Base-by-base conservation (phyloP, 257 asterid species). In the Rehmannia glutinosa region DNA sequence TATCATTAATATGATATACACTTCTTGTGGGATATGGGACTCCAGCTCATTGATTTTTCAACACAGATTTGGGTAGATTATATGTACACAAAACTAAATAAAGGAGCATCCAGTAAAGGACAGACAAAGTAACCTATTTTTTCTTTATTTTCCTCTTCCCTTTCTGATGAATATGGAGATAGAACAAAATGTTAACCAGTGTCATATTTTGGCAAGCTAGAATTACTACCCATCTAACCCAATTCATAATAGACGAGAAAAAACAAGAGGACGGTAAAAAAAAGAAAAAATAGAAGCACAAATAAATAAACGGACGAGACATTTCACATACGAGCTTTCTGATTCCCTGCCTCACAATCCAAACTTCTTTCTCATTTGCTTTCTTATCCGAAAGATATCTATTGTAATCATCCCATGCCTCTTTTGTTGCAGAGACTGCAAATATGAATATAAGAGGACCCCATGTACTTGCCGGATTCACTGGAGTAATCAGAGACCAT, bases 391-490 rank as follows among this genome's bases (percentile, higher is more conserved):
- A 94, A 75, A 88, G 91, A 78, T 83, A 88, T 82, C 99, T 84
- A 68, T 91, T 83, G 81, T 94, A 91, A 84, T 94, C 99, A 80
- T 94, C 99, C 97, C 99, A 94, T 20, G 96, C 99, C 86, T 94
- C 99, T 84, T 94, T 94, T 39, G 91, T 73, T 39, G 99, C 97
- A 11, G 99, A 94, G 83, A 94, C 97, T 8, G 99, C 89, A 84
- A 94, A 94, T 82, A 94, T 94, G 77, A 94, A 88, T 71, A 94
- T 86, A 74, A 94, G 96, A 65, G 99, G 99, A 56, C 99, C 97
- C 99, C 99, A 94, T 16, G 99, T 94, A 81, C 97, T 94, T 49
- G 96, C 99, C 66, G 99, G 99, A 87, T 94, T 94, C 72, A 94
- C 99, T 24, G 99, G 99, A 67, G 99, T 94, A 62, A 94, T 94